A percentile compares a stretch with the other conserved stretches of the same genome.
phyloP scores from a whole-genome alignment of 2,329 filamentous ascomycete species.

The Pseudopithomyces chartarum region DNA sequence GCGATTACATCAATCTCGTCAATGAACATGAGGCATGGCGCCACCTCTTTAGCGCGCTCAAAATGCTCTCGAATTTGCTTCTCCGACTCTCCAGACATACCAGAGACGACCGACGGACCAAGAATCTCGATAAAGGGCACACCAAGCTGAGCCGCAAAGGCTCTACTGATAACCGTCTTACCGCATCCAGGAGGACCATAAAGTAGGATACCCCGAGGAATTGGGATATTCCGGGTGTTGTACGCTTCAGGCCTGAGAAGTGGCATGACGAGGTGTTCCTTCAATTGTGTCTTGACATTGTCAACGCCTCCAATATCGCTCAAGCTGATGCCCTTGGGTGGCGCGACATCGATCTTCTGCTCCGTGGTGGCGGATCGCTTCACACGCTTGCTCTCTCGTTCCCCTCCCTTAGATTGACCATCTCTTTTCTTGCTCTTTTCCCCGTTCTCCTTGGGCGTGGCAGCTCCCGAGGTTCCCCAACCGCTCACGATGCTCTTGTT shows the following conservation, averaged over 20 bases:
- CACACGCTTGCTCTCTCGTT: constrained; percentile 69
- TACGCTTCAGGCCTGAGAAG: constrained; percentile 72
- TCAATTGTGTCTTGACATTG: constrained; percentile 70
- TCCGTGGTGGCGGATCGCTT: constrained; percentile 51
- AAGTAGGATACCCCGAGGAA: constrained; percentile 75
- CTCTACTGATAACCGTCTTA: constrained; percentile 83
- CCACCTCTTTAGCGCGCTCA: constrained; percentile 82
- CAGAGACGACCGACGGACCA: constrained; percentile 79
- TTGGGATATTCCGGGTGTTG: constrained; percentile 67
- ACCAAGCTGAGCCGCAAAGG: constrained; percentile 74
- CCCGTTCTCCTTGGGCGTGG: constrained; percentile 31
- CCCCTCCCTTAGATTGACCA: constrained; percentile 57
- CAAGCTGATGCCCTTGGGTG: constrained; percentile 70
- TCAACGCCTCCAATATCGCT: constrained; percentile 79
- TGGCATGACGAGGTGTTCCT: constrained; percentile 74
- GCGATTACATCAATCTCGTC: constrained; percentile 93
- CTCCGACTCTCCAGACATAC: constrained; percentile 88
- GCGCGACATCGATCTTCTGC: constrained; percentile 62
- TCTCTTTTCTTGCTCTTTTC: constrained; percentile 52
- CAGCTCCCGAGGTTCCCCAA: constrained; percentile 52
- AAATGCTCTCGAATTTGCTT: constrained; percentile 85
- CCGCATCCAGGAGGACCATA: constrained; percentile 86
- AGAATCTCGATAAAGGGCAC: constrained; percentile 83
- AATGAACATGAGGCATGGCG: constrained; percentile 89
- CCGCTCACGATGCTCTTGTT: constrained; percentile 67